Evolutionary conservation across 352 stramenopile genomes (phyloP), one percentile per base, ranked within the genome.

Genomic region (Aphanomyces stellatus): DNA sequence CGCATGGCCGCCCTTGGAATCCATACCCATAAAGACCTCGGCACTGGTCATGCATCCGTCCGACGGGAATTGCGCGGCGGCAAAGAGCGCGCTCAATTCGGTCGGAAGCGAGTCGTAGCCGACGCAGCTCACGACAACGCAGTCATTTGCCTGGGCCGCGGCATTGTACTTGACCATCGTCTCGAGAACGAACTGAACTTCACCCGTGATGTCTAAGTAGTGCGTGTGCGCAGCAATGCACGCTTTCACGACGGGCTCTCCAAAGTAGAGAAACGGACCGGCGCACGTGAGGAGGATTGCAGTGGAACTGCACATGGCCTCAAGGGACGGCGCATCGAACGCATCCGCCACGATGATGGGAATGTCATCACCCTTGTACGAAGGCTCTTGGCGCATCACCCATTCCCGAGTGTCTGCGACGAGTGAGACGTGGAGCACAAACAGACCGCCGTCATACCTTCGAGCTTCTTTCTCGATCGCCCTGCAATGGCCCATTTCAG

Each of bases 181-280:
- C 4, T 59, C 51, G 6, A 59, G 51, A n/a, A 59, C 34, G 51
- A 59, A 59, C 17, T 64, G 40, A 15, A 27, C 56, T 34, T 64
- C 56, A 31, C 56, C 56, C 13, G 56, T 33, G 15, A 64, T 51
- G 22, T 64, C 56, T 6, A 64, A 24, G 30, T 64, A 51, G 22
- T 64, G 56, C 4, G 40, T 53, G 7, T 25, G 6, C 4, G 3
- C 19, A 8, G 27, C 19, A 17, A 64, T 34, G 56, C 56, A 64
- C 6, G 22, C 30, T 19, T 22, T 31, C 6, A 64, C 31, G 5
- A 64, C 56, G 27, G 37, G 56, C 56, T 64, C 56, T 8, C 56
- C 56, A 64, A 53, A 64, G 56, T 53, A 64, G n/a, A 24, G n/a
- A 30, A 34, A 64, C 24, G 56, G 56, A 15, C 56, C 56, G 10